phyloP scores from a whole-genome alignment of 768 basidiomycete genomes.

The Suillus decipiens region DNA sequence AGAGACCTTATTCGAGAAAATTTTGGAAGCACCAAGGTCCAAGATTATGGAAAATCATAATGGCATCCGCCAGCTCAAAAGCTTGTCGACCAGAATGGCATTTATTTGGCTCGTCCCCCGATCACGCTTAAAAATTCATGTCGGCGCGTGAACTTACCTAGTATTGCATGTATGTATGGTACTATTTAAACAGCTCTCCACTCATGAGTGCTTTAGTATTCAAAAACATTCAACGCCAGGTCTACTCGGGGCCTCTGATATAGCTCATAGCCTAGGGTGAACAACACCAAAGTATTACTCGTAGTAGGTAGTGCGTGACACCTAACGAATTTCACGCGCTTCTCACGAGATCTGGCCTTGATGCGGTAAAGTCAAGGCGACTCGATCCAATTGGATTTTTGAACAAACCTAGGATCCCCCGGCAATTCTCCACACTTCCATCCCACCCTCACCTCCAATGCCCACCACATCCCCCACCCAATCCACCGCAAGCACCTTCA shows the following conservation, averaged over 20 bases:
- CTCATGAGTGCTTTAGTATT: background rate
- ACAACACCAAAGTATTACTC: background rate
- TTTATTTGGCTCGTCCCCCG: too few relatives aligned
- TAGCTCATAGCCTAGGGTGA: background rate
- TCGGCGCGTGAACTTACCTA: too few relatives aligned
- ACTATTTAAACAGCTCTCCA: background rate
- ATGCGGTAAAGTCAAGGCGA: background rate
- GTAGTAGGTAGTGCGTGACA: background rate
- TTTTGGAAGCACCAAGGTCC: too few relatives aligned
- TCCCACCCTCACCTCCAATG: conserved; percentile 64
- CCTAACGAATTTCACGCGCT: background rate
- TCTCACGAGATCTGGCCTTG: conserved; percentile 39
- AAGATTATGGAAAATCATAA: too few relatives aligned
- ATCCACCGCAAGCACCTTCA: conserved; percentile 62
- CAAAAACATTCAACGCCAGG: background rate
- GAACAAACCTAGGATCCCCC: conserved; percentile 20
- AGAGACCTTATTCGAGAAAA: too few relatives aligned
- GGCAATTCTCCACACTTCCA: conserved; percentile 63
- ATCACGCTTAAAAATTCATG: too few relatives aligned
- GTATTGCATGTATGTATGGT: too few relatives aligned
- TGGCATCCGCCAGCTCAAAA: too few relatives aligned
- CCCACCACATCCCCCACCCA: conserved; percentile 58
- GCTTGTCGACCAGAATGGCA: too few relatives aligned
- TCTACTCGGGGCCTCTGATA: background rate
- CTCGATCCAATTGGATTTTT: background rate